Evolutionary conservation across 2,329 filamentous ascomycete genomes (phyloP), one percentile per base, ranked within the genome.

Genomic region (Colletotrichum viniferum): DNA sequence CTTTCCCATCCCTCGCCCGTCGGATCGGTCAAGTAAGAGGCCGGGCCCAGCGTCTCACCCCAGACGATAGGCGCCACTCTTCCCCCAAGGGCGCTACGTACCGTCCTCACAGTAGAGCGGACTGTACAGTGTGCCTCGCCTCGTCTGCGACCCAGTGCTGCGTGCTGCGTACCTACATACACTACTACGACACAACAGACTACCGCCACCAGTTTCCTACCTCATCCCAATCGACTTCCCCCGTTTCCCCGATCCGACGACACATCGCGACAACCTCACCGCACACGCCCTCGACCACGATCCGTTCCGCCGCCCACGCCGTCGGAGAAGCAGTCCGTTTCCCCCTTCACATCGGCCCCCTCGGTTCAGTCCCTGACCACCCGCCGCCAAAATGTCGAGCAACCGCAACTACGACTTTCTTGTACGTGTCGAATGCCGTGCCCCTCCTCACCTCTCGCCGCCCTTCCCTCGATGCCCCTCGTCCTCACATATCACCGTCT

Each of bases 341-440:
- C 32, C 26, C 63, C 58, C 34, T 60, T 73, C 26, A 75, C 52
- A 67, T 60, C 73, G 58, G 64, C 63, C 69, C 58, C 63, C 58
- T 76, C 70, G 69, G 63, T 73, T 73, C 58, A 76, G 73, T 76
- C 58, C 69, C 73, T 68, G 56, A 75, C 43, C 62, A 75, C 32
- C 78, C 81, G 71, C 74, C 79, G 77, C 78, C 85, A 90, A 83
- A 81, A 99, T 99, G 97, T 96, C 97, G 82, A 95, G 95, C 86
- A 97, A 96, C 90, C 93, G 97, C 87, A 99, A 99, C 90, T 99
- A 99, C 88, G 97, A 99, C 87, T 98, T 98, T 87, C 91, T 99
- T 87, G 96, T 98, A 93, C 83, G 93, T 86, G 77, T 64, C 61
- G 77, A 78, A 76, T 74, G 78, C 76, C 74, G 74, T 68, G 77